A percentile compares a stretch with the other conserved stretches of the same genome.
phyloP scores from a whole-genome alignment of 495 filamentous ascomycete genomes.

The Annulohypoxylon nitens region DNA sequence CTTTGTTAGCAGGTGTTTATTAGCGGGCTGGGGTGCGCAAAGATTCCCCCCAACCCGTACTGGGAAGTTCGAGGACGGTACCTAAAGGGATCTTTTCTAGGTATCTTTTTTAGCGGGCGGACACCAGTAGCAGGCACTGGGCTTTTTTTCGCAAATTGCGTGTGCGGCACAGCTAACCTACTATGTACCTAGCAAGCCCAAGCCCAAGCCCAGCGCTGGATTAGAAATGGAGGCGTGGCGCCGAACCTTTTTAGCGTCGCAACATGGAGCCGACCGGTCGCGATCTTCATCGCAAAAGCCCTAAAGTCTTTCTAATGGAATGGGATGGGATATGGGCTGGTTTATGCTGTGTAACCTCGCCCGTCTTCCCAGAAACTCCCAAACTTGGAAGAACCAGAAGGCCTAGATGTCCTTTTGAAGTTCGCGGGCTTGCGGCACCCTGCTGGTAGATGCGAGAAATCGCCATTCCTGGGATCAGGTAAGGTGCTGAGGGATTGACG shows the following conservation, averaged over 20 bases:
- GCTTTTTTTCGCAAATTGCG: conserved; percentile 33
- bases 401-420: background rate
- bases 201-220: background rate
- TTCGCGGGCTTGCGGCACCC: background rate
- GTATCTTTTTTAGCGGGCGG: background rate
- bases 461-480: too few species aligned
- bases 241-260: conserved; percentile 41
- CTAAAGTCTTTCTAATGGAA: background rate
- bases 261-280: conserved; percentile 38
- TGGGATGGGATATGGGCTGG: background rate
- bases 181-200: too few species aligned
- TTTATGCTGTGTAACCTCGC: conserved; percentile 28
- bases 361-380: background rate
- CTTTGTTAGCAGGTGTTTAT: too few species aligned
- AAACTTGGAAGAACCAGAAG: background rate
- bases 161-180: conserved; percentile 38
- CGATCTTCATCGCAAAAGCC: conserved; percentile 34
- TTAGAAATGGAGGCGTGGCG: background rate
- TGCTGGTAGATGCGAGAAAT: background rate
- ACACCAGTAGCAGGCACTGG: background rate
- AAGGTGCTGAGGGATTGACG: background rate
- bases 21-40: background rate
- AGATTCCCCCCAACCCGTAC: background rate
- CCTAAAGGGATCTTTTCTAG: too few species aligned
- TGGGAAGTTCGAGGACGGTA: conserved; percentile 11